phyloP scores from a whole-genome alignment of 2,329 filamentous ascomycete species.

The Fusarium sublunatum region DNA sequence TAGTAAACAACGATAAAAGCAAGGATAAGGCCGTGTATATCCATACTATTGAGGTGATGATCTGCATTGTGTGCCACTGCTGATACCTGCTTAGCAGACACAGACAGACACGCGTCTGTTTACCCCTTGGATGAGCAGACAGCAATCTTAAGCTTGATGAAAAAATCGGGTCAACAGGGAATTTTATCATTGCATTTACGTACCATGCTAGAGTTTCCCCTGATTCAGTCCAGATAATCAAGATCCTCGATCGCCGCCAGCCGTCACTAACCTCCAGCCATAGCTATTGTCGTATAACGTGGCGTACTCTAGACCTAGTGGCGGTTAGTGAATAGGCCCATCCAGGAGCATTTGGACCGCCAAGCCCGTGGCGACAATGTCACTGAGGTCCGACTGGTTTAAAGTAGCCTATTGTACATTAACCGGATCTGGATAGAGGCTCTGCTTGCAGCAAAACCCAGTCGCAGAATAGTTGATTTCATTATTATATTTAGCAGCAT shows the following conservation, averaged over 20 bases:
- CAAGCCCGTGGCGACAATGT: neutral
- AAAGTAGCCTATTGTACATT: too few relatives aligned
- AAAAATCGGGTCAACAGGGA: too few relatives aligned
- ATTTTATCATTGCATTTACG: neutral
- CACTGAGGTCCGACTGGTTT: neutral
- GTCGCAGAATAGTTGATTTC: neutral
- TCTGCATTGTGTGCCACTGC: neutral
- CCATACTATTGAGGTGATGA: slow-evolving; percentile 1
- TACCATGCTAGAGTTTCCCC: neutral
- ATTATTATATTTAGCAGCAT: neutral
- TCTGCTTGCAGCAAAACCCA: neutral
- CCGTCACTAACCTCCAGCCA: neutral
- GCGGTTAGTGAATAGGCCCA: too few relatives aligned
- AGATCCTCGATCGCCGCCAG: neutral
- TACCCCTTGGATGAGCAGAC: neutral
- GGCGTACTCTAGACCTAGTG: neutral
- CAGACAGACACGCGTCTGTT: neutral
- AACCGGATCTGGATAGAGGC: too few relatives aligned
- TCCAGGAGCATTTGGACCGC: neutral
- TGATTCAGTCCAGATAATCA: neutral
- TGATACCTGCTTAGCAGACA: neutral
- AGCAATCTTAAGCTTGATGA: too few relatives aligned
- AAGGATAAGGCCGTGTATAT: neutral
- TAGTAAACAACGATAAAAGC: neutral
- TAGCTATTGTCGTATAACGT: neutral